Evolutionary conservation across 2,329 filamentous ascomycete genomes (phyloP).

Genomic region (Mollisia scopiformis): DNA sequence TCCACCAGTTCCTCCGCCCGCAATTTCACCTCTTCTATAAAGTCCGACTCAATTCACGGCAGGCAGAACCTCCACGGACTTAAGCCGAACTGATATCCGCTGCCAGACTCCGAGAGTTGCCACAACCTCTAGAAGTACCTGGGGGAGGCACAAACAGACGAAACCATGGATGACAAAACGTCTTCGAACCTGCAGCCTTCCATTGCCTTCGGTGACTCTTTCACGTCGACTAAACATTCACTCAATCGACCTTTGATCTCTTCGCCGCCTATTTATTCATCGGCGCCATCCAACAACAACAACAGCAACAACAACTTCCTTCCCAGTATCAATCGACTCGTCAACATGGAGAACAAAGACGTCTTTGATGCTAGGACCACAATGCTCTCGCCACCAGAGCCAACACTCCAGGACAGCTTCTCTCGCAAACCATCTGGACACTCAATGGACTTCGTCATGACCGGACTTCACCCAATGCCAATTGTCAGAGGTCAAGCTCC

Average conservation of each 20-base stretch:
- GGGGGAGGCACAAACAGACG: constrained; percentile 26
- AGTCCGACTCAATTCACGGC: constrained; percentile 10
- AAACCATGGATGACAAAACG: constrained; percentile 33
- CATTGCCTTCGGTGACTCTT: constrained; percentile 33
- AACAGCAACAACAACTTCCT: constrained; percentile 24
- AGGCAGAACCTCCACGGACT: constrained; percentile 20
- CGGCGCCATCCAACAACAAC: too few relatives aligned
- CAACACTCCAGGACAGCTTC: constrained; percentile 56
- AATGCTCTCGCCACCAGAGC: constrained; percentile 65
- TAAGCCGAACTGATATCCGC: constrained; percentile 24
- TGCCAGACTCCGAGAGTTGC: constrained; percentile 26
- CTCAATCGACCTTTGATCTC: constrained; percentile 19
- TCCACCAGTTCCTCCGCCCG: constrained; percentile 9
- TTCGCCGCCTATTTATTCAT: constrained; percentile 16
- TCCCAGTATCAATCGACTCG: constrained; percentile 24
- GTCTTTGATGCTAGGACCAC: constrained; percentile 42
- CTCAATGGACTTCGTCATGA: constrained; percentile 31
- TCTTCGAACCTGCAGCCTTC: constrained; percentile 31
- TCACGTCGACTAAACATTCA: constrained; percentile 24
- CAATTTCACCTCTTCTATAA: constrained; percentile 9
- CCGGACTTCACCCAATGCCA: constrained; percentile 36
- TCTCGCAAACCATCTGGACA: constrained; percentile 12
- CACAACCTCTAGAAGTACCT: constrained; percentile 25
- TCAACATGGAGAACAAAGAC: constrained; percentile 30
- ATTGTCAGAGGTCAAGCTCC: constrained; percentile 43